These are phyloP conservation scores for Bidens hawaiensis DNA, from an alignment of 140 eudicot species.

Conservation along the genomic window DNA sequence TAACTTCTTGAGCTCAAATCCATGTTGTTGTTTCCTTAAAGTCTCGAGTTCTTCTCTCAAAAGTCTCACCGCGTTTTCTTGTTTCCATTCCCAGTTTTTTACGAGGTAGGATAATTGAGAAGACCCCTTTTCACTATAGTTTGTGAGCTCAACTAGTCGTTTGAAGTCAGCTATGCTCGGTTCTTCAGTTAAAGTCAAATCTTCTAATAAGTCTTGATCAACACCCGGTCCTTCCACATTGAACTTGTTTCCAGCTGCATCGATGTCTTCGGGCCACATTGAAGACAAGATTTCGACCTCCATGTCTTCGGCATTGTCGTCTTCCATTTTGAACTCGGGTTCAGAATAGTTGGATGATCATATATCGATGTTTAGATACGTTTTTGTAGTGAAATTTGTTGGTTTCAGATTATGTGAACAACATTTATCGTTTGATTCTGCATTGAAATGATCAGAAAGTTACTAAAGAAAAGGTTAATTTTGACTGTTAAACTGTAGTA, in stretches of 20 bases:
- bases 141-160: slow-evolving; percentile 60
- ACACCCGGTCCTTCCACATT: slow-evolving; percentile 7
- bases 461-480: slow-evolving; percentile 3
- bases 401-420: slow-evolving; percentile 13
- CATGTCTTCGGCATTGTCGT: too few species aligned
- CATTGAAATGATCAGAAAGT: slow-evolving; percentile 13
- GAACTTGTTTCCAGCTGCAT: slow-evolving; percentile 1
- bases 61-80: slow-evolving; percentile 64
- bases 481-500: too few species aligned
- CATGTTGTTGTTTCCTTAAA: slow-evolving; percentile 60
- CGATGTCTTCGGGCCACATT: slow-evolving; percentile 10
- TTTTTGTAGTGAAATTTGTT: too few species aligned
- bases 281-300: too few species aligned
- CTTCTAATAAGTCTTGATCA: slow-evolving; percentile 41
- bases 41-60: slow-evolving; percentile 65
- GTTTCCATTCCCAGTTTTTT: slow-evolving; percentile 77
- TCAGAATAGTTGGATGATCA: slow-evolving; percentile 9
- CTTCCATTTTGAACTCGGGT: slow-evolving; percentile 3
- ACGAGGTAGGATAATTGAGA: slow-evolving; percentile 66
- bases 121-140: slow-evolving; percentile 73
- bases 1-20: slow-evolving; percentile 59
- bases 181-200: slow-evolving; percentile 30
- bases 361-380: slow-evolving; percentile 2
- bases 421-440: slow-evolving; percentile 16
- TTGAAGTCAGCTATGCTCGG: slow-evolving; percentile 57